Conservation (phyloP, 1,284 basidiomycete genomes). For the Schizophyllum commune region DNA sequence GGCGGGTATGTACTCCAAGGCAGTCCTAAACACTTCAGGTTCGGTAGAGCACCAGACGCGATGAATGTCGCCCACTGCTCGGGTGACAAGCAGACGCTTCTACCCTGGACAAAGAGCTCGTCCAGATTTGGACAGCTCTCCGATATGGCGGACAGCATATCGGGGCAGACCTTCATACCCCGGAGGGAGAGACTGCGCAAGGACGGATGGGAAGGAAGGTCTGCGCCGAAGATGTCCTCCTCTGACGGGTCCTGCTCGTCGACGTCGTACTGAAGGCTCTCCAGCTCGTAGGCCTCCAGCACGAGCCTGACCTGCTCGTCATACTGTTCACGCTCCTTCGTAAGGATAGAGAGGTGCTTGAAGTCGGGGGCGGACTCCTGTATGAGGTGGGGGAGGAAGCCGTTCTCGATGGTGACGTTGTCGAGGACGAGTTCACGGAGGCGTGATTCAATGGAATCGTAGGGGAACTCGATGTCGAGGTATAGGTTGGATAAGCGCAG, state of each 20-base stretch:
- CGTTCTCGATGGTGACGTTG: slow-evolving; percentile 33
- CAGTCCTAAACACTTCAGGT: slow-evolving; percentile 27
- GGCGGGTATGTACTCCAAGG: slow-evolving; percentile 34
- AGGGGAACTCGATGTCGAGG: slow-evolving; percentile 31
- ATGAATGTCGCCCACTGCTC: slow-evolving; percentile 36
- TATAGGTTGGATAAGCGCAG: slow-evolving; percentile 36
- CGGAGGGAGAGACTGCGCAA: slow-evolving; percentile 28
- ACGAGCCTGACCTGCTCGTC: slow-evolving; percentile 33
- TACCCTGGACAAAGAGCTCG: slow-evolving; percentile 32
- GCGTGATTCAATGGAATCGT: slow-evolving; percentile 23
- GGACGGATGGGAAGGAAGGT: slow-evolving; percentile 11
- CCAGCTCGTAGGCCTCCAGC: slow-evolving; percentile 26
- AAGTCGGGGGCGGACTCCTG: slow-evolving; percentile 27
- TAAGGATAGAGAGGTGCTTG: slow-evolving; percentile 27
- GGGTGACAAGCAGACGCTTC: slow-evolving; percentile 25
- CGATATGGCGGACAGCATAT: slow-evolving; percentile 25
- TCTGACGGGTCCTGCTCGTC: slow-evolving; percentile 15
- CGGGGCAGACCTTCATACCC: slow-evolving; percentile 30
- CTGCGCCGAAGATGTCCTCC: slow-evolving; percentile 19
- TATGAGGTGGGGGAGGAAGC: slow-evolving; percentile 31
- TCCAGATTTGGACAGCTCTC: slow-evolving; percentile 30
- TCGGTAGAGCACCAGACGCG: slow-evolving; percentile 23
- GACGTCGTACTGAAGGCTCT: slow-evolving; percentile 29
- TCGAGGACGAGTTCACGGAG: slow-evolving; percentile 34
- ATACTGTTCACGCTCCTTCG: slow-evolving; percentile 22